These are phyloP conservation scores for Sporisorium exsertum DNA, from an alignment of 1,284 basidiomycete species.

Conservation along the genomic window DNA sequence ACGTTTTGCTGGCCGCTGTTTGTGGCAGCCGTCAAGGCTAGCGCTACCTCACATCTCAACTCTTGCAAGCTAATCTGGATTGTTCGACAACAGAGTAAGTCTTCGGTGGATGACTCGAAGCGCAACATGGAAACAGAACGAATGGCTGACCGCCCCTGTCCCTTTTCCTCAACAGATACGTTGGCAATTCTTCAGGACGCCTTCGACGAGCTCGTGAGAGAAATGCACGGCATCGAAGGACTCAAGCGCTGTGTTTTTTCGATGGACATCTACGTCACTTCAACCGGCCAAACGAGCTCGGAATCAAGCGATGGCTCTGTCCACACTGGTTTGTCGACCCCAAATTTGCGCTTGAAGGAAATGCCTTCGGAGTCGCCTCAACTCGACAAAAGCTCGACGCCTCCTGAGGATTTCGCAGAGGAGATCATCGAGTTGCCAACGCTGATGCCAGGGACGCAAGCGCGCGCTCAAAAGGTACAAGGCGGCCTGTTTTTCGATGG, in stretches of 20 bases:
- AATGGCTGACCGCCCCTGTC: neutral
- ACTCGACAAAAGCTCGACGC: slow-evolving; percentile 1
- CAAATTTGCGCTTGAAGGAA: slow-evolving; percentile 10
- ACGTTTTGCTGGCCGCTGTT: slow-evolving; percentile 52
- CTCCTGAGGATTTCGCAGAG: slow-evolving; percentile 3
- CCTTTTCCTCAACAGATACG: slow-evolving; percentile 5
- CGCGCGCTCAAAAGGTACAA: neutral
- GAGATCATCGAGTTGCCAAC: neutral
- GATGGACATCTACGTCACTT: slow-evolving; percentile 39
- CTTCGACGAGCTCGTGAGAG: slow-evolving; percentile 9
- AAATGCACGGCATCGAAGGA: slow-evolving; percentile 5
- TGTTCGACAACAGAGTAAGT: slow-evolving; percentile 41
- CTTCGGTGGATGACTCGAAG: neutral
- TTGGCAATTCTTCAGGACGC: slow-evolving; percentile 17
- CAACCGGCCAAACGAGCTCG: neutral
- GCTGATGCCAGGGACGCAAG: neutral
- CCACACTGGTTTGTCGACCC: slow-evolving; percentile 1
- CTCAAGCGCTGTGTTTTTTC: slow-evolving; percentile 10
- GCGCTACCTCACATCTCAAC: neutral
- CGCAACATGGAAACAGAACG: neutral
- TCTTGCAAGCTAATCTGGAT: slow-evolving; percentile 51
- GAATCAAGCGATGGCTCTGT: neutral
- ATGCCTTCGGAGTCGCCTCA: neutral
- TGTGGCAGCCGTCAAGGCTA: slow-evolving; percentile 12
- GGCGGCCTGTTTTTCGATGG: neutral